phyloP scores from a whole-genome alignment of 768 basidiomycete species.

The Amanita rimosa region DNA sequence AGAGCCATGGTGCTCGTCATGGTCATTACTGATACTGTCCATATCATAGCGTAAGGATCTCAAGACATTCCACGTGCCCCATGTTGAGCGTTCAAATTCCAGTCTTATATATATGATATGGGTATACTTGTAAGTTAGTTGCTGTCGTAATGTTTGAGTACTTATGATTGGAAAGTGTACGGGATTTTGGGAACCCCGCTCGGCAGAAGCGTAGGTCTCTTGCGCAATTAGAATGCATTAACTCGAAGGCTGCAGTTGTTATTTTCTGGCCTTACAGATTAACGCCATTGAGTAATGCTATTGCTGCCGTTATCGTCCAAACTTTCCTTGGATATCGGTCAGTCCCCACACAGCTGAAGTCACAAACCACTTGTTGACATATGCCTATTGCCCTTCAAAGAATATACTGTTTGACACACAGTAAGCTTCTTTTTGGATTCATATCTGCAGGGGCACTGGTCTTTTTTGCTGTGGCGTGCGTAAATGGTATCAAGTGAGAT shows the following conservation, averaged over 20 bases:
- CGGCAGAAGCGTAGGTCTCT: no score
- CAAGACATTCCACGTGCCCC: no score
- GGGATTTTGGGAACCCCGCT: no score
- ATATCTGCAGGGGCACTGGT: background rate
- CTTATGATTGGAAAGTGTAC: no score
- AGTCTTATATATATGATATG: no score
- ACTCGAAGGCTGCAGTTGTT: background rate
- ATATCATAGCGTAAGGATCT: no score
- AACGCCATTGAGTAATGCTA: slow-evolving; percentile 6
- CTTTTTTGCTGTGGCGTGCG: background rate
- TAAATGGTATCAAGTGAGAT: background rate
- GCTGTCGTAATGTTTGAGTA: no score
- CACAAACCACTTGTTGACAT: background rate
- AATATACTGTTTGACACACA: background rate
- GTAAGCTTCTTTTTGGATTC: background rate
- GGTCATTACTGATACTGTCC: no score
- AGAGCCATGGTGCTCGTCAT: no score
- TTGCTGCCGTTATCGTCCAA: slow-evolving; percentile 6
- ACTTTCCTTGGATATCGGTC: slow-evolving; percentile 4
- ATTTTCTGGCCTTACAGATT: slow-evolving; percentile 8
- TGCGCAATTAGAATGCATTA: no score
- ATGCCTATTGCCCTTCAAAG: background rate
- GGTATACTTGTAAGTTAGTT: no score
- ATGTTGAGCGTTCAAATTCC: no score
- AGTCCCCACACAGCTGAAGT: background rate